These are phyloP conservation scores for Cardiospermum halicacabum DNA, from an alignment of 345 rosid genomes.

Conservation along the genomic window DNA sequence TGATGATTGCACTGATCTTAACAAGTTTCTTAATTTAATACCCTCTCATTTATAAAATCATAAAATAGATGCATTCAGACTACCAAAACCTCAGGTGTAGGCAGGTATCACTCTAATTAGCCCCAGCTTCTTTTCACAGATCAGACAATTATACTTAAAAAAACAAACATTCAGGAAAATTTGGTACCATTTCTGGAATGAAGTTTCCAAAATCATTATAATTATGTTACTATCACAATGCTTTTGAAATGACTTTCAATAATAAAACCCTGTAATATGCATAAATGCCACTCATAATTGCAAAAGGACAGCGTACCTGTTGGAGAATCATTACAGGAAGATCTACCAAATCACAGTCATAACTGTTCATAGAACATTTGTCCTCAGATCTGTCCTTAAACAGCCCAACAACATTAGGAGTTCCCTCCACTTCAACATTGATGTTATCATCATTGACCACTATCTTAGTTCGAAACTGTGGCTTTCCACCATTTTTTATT, in stretches of 20 bases:
- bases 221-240: too few relatives aligned
- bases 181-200: too few relatives aligned
- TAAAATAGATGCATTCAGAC: background rate
- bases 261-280: background rate
- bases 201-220: too few relatives aligned
- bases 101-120: background rate
- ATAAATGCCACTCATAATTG: background rate
- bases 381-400: slow-evolving; percentile 64
- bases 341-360: slow-evolving; percentile 70
- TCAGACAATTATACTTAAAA: background rate
- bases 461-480: slow-evolving; percentile 82
- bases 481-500: slow-evolving; percentile 40
- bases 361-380: slow-evolving; percentile 60
- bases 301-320: slow-evolving; percentile 51
- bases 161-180: background rate
- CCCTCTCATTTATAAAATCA: background rate
- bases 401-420: slow-evolving; percentile 75
- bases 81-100: background rate
- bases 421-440: slow-evolving; percentile 81
- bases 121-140: background rate
- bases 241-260: too few relatives aligned
- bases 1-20: background rate
- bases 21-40: background rate
- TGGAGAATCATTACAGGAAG: slow-evolving; percentile 76
- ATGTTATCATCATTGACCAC: slow-evolving; percentile 71